Evolutionary conservation across 208 protist species (phyloP), one percentile per base, ranked within the genome.

Genomic region (Leishmania major): DNA sequence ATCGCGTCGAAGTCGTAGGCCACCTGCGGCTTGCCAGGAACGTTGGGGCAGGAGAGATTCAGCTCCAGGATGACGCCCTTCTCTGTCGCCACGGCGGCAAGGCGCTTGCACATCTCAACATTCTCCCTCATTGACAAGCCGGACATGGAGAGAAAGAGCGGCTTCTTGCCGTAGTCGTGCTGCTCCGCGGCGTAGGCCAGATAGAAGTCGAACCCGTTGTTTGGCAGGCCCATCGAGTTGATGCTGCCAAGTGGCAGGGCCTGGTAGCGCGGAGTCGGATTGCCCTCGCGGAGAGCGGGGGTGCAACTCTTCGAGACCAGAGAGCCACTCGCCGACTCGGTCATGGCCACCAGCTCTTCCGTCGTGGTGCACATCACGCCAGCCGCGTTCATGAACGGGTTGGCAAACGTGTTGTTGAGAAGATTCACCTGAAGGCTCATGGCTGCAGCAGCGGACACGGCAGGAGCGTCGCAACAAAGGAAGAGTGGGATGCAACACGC

Each of bases 161-260:
- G 95, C 90, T 98, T 98, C 57, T 59, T 83, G 53, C 57, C 79
- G 84, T 93, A 92, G 51, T 93, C 85, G 85, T 94, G 92, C 69
- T 81, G 64, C 77, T 87, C 87, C 13, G 69, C 72, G 40, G 86
- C 89, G 88, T 93, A 94, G 55, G 91, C 82, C 64, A 86, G 40
- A 84, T 98, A 98, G 74, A 93, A 96, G 49, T 96, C 91, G 66
- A 95, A 95, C 70, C 95, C 95, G 3, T 88, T 79, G 87, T 98
- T 98, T 0, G 95, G 95, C 78, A 98, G 88, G 43, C 95, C 95
- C 93, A 96, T 96, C 60, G 92, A 96, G 80, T 98, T 98, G 86
- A 98, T 96, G 82, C 88, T 93, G 59, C 95, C 95, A 43, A 96
- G 91, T 37, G 88, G 92, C 22, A 96, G 75, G 1, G 40, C 67